These are phyloP conservation scores for Coemansia sp. DNA, from an alignment of 192 early-diverging fungal genomes.

Conservation along the genomic window DNA sequence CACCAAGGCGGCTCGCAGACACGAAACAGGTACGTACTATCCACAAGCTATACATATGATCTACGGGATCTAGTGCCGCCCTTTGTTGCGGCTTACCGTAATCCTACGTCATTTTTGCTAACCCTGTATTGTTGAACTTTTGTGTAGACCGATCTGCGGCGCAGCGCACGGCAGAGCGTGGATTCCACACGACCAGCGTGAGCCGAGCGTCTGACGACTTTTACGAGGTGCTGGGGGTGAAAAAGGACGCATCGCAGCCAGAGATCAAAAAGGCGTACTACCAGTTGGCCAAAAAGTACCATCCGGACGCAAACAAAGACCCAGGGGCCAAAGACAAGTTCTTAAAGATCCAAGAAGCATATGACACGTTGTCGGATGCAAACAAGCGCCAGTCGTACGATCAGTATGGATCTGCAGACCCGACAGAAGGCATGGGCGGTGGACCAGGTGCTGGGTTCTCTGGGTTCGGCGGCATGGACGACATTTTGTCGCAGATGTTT, in stretches of 20 bases:
- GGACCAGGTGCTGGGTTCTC: constrained; percentile 54
- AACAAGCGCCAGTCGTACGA: constrained; percentile 89
- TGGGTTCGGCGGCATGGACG: constrained; percentile 58
- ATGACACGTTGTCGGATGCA: constrained; percentile 93
- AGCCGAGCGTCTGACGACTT: constrained; percentile 63
- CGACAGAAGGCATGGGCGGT: constrained; percentile 46
- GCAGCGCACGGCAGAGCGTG: constrained; percentile 13
- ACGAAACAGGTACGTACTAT: not conserved
- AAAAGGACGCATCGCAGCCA: constrained; percentile 68
- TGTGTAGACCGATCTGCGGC: not conserved
- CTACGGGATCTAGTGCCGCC: not conserved
- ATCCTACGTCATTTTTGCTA: not conserved
- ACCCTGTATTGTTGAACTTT: not conserved
- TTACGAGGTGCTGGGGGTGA: constrained; percentile 84
- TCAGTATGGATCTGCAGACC: constrained; percentile 74
- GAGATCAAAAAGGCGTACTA: constrained; percentile 99
- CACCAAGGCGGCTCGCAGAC: not conserved
- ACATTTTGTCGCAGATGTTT: constrained; percentile 76
- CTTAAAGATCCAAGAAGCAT: constrained; percentile 95
- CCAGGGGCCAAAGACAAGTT: constrained; percentile 92
- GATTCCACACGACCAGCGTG: constrained; percentile 34
- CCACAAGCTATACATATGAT: not conserved
- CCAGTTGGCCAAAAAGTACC: constrained; percentile 91
- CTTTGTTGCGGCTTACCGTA: no score
- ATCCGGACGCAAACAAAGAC: constrained; percentile 97